Evolutionary conservation across 1,284 basidiomycete genomes (phyloP), one percentile per base, ranked within the genome.

Genomic region (Pascua guehoae): DNA sequence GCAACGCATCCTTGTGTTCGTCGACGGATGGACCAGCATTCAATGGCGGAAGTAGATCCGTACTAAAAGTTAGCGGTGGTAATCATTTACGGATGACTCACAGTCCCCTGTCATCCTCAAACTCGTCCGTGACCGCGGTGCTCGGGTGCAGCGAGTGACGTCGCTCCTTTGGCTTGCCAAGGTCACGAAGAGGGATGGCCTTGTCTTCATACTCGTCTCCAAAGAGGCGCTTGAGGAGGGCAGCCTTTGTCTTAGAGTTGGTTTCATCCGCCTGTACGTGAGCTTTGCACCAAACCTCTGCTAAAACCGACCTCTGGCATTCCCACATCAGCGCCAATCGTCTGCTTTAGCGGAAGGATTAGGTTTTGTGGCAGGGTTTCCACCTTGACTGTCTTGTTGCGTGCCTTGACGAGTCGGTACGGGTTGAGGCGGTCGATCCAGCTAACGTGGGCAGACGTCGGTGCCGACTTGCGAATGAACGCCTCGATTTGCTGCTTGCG

Each of bases 381-480:
- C 8, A 88, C 85, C 51, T 83, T 85, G 56, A 88, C 82, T 0
- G 85, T 84, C 63, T 87, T 86, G n/a, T 88, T 86, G 58, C 85
- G 85, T 0, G 87, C 83, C 62, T 81, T 84, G 54, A 92, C 78
- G 82, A 87, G 88, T 16, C 87, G 83, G 74, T 98, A 98, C 0
- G 94, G 95, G 71, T 98, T 97, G 41, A 94, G 75, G 49, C 80
- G 81, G 53, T 86, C 84, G 44, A 91, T 73, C 91, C 91, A 95
- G 17, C 81, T 79, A 17, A 82, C 79, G 38, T 80, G 77, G 5
- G 63, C 74, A 10, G 69, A 73, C 58, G 60, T 72, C 2, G 74
- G 79, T 55, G 80, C 78, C 7, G 78, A 66, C 41, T 76, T 76
- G 41, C 76, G 75, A 32, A 81, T 74, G 64, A 85, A 74, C 54